phyloP scores from a whole-genome alignment of 495 filamentous ascomycete genomes.

The Aspergillus heteromorphus region DNA sequence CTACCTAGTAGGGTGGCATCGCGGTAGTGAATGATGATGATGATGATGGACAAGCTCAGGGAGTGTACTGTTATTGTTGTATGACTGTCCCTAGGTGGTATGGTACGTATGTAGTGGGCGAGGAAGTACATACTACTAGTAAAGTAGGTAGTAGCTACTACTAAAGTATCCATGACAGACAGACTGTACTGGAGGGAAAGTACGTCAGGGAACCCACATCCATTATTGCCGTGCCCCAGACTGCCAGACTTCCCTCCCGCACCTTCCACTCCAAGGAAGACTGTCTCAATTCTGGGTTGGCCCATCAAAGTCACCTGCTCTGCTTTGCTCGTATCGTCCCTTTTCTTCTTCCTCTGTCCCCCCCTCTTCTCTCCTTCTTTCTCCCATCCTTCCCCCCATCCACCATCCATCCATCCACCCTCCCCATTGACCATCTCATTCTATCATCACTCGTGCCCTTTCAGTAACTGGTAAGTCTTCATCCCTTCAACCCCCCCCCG shows the following conservation, averaged over 20 bases:
- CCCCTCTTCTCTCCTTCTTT: slow-evolving; percentile 15
- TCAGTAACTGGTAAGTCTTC: background rate
- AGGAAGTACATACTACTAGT: background rate
- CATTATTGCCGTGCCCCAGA: background rate
- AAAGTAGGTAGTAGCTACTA: background rate
- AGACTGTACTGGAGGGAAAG: background rate
- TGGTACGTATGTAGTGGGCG: too few relatives aligned
- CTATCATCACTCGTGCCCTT: slow-evolving; percentile 11
- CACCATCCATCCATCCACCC: slow-evolving; percentile 16
- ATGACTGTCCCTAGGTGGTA: too few relatives aligned
- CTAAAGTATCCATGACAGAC: background rate
- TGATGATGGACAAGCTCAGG: too few relatives aligned
- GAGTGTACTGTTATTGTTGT: too few relatives aligned
- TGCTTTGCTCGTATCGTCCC: slow-evolving; percentile 20
- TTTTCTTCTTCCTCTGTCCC: slow-evolving; percentile 16
- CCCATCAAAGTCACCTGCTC: slow-evolving; percentile 31
- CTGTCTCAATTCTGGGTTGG: slow-evolving; percentile 5
- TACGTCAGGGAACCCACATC: background rate
- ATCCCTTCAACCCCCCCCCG: too few relatives aligned
- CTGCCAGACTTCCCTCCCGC: background rate
- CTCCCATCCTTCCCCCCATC: slow-evolving; percentile 16
- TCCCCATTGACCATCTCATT: slow-evolving; percentile 15
- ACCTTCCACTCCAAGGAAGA: background rate
- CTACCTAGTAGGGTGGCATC: too few relatives aligned
- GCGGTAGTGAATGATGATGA: too few relatives aligned